Base-by-base conservation (phyloP, 2,329 filamentous ascomycete species). In the Myriosclerotinia curreyana region DNA sequence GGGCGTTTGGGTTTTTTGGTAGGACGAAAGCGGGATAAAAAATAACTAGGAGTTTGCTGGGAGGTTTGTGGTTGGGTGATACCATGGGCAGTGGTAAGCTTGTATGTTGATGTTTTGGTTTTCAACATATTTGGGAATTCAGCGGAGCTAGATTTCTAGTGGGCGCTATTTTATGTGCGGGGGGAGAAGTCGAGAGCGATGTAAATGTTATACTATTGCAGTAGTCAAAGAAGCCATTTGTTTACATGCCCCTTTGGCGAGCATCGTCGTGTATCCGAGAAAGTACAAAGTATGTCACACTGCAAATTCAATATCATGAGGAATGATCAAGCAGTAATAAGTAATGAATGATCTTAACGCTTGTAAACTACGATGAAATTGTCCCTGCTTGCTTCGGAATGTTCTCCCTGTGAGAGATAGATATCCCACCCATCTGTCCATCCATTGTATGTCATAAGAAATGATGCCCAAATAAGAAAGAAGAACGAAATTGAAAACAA, bases 21-120 rank as follows among this genome's bases (percentile, higher is more conserved):
- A 6, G 28, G 28, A 31, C 6, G 28, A 31, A 31, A 31, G 28
- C 28, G 28, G 28, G 28, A 31, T 31, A 31, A 31, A 31, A 31
- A 31, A 31, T 6, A 31, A 31, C 28, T 31, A 15, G 60, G 44
- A 17, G 25, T 49, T 59, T n/a, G 20, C 17, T 34, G 34, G 52
- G 46, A 9, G 20, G 25, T 5, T 15, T 40, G 42, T n/a, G 48
- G 42, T 62, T 66, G 55, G 49, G 64, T 31, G 56, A 66, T 61
- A 66, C 61, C 64, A 66, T 50, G n/a, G 22, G 22, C 8, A 58
- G 48, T 55, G 38, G 34, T 50, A 38, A 11, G 40, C 20, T 62
- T 55, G 48, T 62, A 38, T 38, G n/a, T 49, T 38, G 14, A 20
- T 17, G 20, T 17, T 12, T 40, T 55, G 14, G 9, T 5, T 22